Evolutionary conservation across 2,329 filamentous ascomycete species (phyloP).

Genomic region (Fusarium sp.): DNA sequence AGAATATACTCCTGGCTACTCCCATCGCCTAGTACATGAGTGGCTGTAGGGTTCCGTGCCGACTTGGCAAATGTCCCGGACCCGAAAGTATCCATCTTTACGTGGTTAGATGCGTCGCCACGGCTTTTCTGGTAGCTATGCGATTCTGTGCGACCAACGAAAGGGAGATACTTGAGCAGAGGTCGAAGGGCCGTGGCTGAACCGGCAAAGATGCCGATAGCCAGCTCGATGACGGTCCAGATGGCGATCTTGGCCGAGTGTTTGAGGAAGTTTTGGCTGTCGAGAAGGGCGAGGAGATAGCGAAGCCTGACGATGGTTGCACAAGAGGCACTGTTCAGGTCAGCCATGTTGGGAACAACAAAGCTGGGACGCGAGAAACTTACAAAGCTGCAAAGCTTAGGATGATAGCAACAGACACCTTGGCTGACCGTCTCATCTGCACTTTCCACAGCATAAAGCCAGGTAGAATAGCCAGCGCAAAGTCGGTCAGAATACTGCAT

Average conservation of each 20-base stretch:
- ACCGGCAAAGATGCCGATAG: constrained; percentile 13
- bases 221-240: constrained; percentile 16
- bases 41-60: background rate
- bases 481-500: constrained; percentile 7
- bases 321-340: background rate
- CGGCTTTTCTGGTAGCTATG: background rate
- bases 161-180: constrained; percentile 7
- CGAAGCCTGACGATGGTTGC: constrained; percentile 9
- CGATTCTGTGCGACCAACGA: background rate
- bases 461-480: constrained; percentile 4
- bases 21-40: background rate
- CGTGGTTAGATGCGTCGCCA: background rate
- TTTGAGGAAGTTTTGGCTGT: constrained; percentile 7
- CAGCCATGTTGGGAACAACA: background rate
- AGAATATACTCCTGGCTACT: constrained; percentile 6
- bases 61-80: background rate
- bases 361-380: background rate
- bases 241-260: constrained; percentile 11
- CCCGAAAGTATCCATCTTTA: constrained; percentile 1
- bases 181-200: constrained; percentile 10
- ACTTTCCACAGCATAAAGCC: constrained; percentile 4
- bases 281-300: constrained; percentile 10
- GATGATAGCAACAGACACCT: constrained; percentile 11
- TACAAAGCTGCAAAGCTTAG: constrained; percentile 6
- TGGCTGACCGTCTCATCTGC: constrained; percentile 4